A percentile compares a stretch with the other conserved stretches of the same genome.
These are phyloP conservation scores for Arabis hirsuta DNA, from an alignment of 345 rosid species.

Conservation along the genomic window DNA sequence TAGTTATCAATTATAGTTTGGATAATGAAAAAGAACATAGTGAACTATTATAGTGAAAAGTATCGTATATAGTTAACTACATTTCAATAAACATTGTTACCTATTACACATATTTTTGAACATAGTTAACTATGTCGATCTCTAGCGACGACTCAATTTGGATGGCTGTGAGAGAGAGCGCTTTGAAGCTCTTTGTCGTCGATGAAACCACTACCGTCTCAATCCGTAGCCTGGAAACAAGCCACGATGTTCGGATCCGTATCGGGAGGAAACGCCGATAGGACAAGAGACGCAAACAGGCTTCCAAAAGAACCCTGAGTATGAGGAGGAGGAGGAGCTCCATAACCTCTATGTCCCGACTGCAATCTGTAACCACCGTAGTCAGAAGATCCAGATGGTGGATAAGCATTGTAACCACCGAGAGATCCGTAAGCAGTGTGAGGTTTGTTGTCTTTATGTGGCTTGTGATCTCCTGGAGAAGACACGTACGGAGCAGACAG, in stretches of 20 bases:
- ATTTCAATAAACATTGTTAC: too few relatives aligned
- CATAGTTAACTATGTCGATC: too few relatives aligned
- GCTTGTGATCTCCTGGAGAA: conserved; percentile 38
- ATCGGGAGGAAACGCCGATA: conserved; percentile 82
- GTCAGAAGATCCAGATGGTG: conserved; percentile 55
- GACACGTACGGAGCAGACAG: conserved; percentile 31
- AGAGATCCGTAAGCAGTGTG: conserved; percentile 43
- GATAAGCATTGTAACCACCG: conserved; percentile 45
- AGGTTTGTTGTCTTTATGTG: conserved; percentile 40
- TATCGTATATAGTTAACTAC: too few relatives aligned
- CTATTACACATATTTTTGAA: too few relatives aligned
- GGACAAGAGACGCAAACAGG: conserved; percentile 75
- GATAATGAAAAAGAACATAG: too few relatives aligned
- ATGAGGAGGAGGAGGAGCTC: conserved; percentile 70
- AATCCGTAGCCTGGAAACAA: conserved; percentile 80
- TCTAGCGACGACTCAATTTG: too few relatives aligned
- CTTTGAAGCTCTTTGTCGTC: conserved; percentile 91
- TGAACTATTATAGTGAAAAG: too few relatives aligned
- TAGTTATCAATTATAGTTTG: too few relatives aligned
- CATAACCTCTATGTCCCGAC: conserved; percentile 44
- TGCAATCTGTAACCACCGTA: conserved; percentile 51
- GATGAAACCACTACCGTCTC: conserved; percentile 83
- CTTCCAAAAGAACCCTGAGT: conserved; percentile 67
- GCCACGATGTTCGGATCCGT: conserved; percentile 86
- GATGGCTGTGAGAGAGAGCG: conserved; percentile 55